These are phyloP conservation scores for Colletotrichum sp. DNA, from an alignment of 2,329 filamentous ascomycete genomes.

Conservation along the genomic window DNA sequence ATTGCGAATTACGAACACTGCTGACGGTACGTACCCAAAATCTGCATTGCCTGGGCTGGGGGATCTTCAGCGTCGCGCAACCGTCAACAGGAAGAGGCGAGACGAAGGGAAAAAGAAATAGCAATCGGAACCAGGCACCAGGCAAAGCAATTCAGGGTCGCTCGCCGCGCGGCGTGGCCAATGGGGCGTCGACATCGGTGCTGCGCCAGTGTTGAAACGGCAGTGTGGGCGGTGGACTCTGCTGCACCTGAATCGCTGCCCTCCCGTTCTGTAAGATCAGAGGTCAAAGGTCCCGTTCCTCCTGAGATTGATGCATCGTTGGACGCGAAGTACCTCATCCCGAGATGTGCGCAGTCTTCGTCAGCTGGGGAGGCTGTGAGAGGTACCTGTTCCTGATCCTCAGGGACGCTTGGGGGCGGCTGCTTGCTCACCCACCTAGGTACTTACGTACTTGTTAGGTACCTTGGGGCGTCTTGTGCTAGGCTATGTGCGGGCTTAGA, in stretches of 20 bases:
- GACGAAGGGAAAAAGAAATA: neutral
- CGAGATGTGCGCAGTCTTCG: neutral
- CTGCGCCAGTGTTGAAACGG: constrained; percentile 10
- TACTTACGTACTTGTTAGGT: neutral
- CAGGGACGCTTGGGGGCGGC: neutral
- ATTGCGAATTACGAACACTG: neutral
- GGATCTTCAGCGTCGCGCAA: neutral
- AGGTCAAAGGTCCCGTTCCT: neutral
- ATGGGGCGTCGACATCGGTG: neutral
- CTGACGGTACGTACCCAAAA: neutral
- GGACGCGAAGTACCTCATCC: neutral
- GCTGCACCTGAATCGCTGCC: constrained; percentile 6
- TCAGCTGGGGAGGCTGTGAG: neutral
- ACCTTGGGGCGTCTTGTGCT: neutral
- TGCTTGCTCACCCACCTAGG: neutral
- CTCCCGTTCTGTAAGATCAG: neutral
- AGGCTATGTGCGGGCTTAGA: neutral
- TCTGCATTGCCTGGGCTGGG: neutral
- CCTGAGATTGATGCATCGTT: neutral
- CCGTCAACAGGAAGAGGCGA: neutral
- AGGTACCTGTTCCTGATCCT: neutral
- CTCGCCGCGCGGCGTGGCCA: neutral
- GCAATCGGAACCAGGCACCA: neutral
- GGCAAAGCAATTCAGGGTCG: neutral
- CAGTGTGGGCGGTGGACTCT: neutral